Evolutionary conservation across 768 basidiomycete species (phyloP).

Genomic region (Mycena pura): DNA sequence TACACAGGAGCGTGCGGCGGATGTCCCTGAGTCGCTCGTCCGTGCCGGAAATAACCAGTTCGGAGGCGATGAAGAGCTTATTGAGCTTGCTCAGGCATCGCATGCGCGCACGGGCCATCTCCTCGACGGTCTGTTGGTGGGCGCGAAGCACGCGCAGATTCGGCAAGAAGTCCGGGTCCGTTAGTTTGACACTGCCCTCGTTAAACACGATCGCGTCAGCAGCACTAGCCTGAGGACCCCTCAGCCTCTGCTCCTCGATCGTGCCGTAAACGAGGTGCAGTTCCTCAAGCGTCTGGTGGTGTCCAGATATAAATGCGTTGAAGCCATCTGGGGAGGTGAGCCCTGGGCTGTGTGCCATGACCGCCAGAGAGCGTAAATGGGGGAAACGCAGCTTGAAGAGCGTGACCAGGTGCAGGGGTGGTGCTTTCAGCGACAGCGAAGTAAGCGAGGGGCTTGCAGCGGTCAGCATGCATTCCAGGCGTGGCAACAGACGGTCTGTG

Average conservation of each 20-base stretch:
- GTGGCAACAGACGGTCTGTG: constrained; percentile 4
- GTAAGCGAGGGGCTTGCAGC: constrained; percentile 18
- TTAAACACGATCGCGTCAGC: not conserved
- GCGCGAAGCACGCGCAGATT: constrained; percentile 11
- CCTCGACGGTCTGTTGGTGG: constrained; percentile 3
- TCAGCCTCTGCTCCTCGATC: not conserved
- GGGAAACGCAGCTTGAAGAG: constrained; percentile 19
- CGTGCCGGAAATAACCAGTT: not conserved
- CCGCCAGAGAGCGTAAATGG: constrained; percentile 8
- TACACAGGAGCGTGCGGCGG: not conserved
- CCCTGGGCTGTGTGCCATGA: not conserved
- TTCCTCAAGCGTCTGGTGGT: constrained; percentile 10
- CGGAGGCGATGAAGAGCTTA: not conserved
- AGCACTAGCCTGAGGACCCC: not conserved
- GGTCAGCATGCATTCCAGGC: not conserved
- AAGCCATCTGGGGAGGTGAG: not conserved
- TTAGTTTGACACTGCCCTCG: not conserved
- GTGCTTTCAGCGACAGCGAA: constrained; percentile 8
- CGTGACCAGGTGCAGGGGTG: not conserved
- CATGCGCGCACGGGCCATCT: constrained; percentile 17
- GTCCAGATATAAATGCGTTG: constrained; percentile 9
- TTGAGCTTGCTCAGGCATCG: not conserved
- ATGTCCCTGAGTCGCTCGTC: not conserved
- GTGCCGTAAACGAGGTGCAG: constrained; percentile 10
- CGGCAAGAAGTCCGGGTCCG: constrained; percentile 14